A percentile compares a stretch with the other conserved stretches of the same genome.
Evolutionary conservation across 1,284 basidiomycete species (phyloP).

Genomic region (Leccinum idahoense): DNA sequence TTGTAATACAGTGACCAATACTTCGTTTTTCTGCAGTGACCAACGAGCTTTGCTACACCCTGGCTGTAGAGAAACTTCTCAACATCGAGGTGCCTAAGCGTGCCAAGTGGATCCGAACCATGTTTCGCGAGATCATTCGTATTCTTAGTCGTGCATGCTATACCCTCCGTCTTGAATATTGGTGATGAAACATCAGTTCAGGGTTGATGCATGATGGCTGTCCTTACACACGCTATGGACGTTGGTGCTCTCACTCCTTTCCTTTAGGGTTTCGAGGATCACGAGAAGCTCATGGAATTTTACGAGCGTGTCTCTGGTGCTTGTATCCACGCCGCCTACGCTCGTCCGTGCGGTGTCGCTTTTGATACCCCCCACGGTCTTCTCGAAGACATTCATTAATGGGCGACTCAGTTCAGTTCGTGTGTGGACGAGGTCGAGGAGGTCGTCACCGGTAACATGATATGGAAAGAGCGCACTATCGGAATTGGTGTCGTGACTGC

Average conservation of each 20-base stretch:
- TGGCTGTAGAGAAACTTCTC: slow-evolving; percentile 96
- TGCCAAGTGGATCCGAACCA: slow-evolving; percentile 96
- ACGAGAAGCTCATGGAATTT: slow-evolving; percentile 99
- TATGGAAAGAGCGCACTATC: slow-evolving; percentile 95
- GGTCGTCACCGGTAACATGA: slow-evolving; percentile 95
- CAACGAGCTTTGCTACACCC: slow-evolving; percentile 93
- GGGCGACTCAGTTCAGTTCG: slow-evolving; percentile 91
- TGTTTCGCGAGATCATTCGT: slow-evolving; percentile 97
- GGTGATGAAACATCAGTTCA: slow-evolving; percentile 24
- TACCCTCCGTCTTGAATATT: neutral
- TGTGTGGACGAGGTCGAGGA: slow-evolving; percentile 98
- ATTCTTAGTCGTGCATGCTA: slow-evolving; percentile 80
- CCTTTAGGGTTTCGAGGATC: slow-evolving; percentile 99
- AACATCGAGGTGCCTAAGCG: slow-evolving; percentile 99
- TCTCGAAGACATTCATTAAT: slow-evolving; percentile 95
- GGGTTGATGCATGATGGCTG: slow-evolving; percentile 81
- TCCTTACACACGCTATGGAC: slow-evolving; percentile 94
- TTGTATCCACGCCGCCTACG: slow-evolving; percentile 95
- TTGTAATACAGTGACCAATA: neutral
- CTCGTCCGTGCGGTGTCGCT: slow-evolving; percentile 96
- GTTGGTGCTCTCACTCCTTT: slow-evolving; percentile 98
- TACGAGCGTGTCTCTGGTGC: slow-evolving; percentile 99
- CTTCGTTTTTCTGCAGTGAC: slow-evolving; percentile 60
- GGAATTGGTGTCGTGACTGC: slow-evolving; percentile 91
- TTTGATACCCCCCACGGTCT: slow-evolving; percentile 96